Evolutionary conservation across 768 basidiomycete species (phyloP).

Genomic region (Suillus fuscotomentosus): DNA sequence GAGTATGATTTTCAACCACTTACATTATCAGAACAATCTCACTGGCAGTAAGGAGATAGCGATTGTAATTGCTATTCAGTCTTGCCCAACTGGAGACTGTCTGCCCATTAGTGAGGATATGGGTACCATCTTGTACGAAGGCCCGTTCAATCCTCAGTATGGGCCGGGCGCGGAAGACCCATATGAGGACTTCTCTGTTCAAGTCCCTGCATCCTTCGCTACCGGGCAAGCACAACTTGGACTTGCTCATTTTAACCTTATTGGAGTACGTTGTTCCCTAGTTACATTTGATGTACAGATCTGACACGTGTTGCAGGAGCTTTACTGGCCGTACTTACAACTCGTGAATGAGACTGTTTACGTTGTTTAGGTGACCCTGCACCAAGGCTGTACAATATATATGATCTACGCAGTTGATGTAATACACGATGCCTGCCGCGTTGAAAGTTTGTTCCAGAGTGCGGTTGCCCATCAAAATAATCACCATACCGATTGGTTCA

Average conservation of each 20-base stretch:
- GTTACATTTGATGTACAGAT: background rate
- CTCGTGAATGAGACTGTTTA: background rate
- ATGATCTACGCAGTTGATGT: background rate
- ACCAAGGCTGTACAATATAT: background rate
- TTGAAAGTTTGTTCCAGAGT: background rate
- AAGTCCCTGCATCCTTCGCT: conserved; percentile 27
- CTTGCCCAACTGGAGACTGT: conserved; percentile 29
- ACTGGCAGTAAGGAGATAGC: conserved; percentile 36
- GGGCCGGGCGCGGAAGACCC: conserved; percentile 24
- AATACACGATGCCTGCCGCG: background rate
- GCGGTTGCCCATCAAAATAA: background rate
- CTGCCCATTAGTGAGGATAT: conserved; percentile 25
- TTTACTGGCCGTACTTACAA: background rate
- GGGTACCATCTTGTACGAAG: conserved; percentile 41
- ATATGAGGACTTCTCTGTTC: conserved; percentile 40
- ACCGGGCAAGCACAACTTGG: conserved; percentile 32
- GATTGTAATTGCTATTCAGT: conserved; percentile 36
- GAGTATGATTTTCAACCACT: background rate
- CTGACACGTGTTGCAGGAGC: background rate
- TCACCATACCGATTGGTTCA: background rate
- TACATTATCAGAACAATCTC: conserved; percentile 28
- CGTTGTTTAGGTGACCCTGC: background rate
- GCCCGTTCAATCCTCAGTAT: conserved; percentile 37
- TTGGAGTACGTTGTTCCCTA: conserved; percentile 30
- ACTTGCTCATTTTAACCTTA: conserved; percentile 30